These are phyloP conservation scores for Debaryomyces sp. DNA, from an alignment of 1,139 yeast genomes.

Conservation along the genomic window DNA sequence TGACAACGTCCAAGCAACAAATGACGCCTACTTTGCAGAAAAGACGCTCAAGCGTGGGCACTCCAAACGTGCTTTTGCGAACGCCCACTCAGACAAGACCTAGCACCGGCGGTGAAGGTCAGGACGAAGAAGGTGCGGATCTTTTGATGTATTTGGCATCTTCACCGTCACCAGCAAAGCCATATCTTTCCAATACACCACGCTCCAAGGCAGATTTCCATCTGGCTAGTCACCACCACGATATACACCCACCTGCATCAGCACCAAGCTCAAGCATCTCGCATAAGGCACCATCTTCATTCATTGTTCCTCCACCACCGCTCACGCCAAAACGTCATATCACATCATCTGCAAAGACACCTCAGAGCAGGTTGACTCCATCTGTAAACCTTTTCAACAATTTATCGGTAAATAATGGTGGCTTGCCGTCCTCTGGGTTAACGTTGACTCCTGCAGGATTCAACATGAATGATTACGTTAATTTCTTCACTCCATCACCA, in stretches of 20 bases:
- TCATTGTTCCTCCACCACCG: conserved; percentile 48
- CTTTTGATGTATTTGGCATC: conserved; percentile 80
- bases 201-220: conserved; percentile 15
- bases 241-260: conserved; percentile 8
- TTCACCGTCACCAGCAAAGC: conserved; percentile 75
- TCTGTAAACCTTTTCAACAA: conserved; percentile 37
- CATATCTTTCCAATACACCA: conserved; percentile 41
- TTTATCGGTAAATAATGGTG: conserved; percentile 21
- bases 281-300: conserved; percentile 21
- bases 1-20: conserved; percentile 22
- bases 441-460: conserved; percentile 68
- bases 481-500: conserved; percentile 77
- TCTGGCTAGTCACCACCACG: conserved; percentile 5
- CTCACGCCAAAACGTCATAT: conserved; percentile 49
- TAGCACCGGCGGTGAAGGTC: conserved; percentile 21
- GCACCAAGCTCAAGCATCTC: conserved; percentile 5
- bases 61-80: conserved; percentile 26
- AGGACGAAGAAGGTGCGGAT: conserved; percentile 82
- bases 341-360: conserved; percentile 36
- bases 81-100: conserved; percentile 41
- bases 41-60: conserved; percentile 20
- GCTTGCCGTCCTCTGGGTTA: conserved; percentile 48
- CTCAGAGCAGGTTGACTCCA: conserved; percentile 49
- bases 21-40: conserved; percentile 42
- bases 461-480: conserved; percentile 81